These are phyloP conservation scores for Pyricularia pennisetigena DNA, from an alignment of 2,329 filamentous ascomycete genomes.

Conservation along the genomic window DNA sequence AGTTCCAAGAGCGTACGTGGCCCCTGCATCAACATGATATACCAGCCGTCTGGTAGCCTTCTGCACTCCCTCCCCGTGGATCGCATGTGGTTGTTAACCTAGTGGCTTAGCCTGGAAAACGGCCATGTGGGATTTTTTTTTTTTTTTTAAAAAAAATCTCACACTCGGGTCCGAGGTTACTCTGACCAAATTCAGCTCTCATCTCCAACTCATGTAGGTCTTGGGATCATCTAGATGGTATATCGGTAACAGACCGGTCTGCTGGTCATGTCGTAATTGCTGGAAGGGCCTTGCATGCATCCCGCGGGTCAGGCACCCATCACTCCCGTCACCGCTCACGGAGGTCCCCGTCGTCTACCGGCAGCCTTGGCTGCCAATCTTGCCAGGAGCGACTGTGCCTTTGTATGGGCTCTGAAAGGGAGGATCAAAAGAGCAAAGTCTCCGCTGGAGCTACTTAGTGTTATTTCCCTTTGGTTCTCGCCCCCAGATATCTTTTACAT, in stretches of 20 bases:
- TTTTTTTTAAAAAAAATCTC: too few relatives aligned
- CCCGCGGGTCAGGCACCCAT: not conserved
- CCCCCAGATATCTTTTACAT: not conserved
- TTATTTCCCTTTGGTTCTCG: not conserved
- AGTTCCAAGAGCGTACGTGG: not conserved
- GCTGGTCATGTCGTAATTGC: not conserved
- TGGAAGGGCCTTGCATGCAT: not conserved
- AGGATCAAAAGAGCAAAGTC: not conserved
- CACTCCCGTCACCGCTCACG: not conserved
- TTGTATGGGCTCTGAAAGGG: not conserved
- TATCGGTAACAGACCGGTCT: not conserved
- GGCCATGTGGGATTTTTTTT: not conserved
- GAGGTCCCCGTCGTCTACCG: not conserved
- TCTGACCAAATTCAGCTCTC: not conserved
- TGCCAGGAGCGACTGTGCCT: not conserved
- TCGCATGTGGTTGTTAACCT: not conserved
- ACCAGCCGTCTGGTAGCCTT: not conserved
- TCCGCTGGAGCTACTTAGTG: not conserved
- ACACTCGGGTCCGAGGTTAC: not conserved
- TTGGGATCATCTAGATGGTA: not conserved
- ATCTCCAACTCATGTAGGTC: not conserved
- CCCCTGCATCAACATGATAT: not conserved
- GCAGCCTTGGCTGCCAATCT: not conserved
- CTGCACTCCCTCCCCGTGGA: not conserved
- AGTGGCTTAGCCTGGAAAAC: not conserved